Conservation (phyloP, 805 yeast genomes). For the Teunomyces tritomae region DNA sequence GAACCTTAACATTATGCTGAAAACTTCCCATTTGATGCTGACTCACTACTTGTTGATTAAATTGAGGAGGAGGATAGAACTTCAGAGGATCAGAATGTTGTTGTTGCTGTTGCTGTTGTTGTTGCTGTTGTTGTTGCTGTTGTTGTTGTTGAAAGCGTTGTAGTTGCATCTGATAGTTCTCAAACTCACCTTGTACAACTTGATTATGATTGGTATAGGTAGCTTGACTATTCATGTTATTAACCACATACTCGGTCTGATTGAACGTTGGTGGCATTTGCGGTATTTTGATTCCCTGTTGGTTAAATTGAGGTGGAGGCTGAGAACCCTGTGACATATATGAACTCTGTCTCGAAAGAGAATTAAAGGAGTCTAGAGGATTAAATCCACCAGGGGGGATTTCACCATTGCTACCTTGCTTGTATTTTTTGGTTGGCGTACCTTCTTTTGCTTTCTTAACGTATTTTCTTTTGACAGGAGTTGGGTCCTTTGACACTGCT, state of each 20-base stretch:
- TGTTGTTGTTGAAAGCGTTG: slow-evolving; percentile 29
- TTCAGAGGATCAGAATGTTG: slow-evolving; percentile 10
- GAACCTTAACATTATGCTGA: slow-evolving; percentile 2
- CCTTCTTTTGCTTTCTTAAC: slow-evolving; percentile 55
- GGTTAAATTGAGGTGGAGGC: slow-evolving; percentile 57
- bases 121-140: slow-evolving; percentile 18
- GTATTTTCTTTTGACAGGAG: slow-evolving; percentile 42
- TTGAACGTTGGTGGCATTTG: slow-evolving; percentile 21
- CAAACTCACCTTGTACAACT: slow-evolving; percentile 20
- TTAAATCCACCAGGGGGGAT: slow-evolving; percentile 9
- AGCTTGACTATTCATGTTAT: background rate
- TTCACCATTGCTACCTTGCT: background rate
- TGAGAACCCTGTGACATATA: slow-evolving; percentile 8
- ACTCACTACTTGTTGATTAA: slow-evolving; percentile 2
- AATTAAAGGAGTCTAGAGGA: slow-evolving; percentile 16
- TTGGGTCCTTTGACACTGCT: slow-evolving; percentile 35
- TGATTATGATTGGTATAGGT: slow-evolving; percentile 14
- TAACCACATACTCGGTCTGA: slow-evolving; percentile 20
- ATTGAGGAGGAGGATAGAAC: slow-evolving; percentile 7
- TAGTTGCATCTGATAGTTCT: slow-evolving; percentile 16
- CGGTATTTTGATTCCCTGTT: slow-evolving; percentile 64
- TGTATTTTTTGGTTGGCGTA: slow-evolving; percentile 42
- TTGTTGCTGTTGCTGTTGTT: slow-evolving; percentile 15
- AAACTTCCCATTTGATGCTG: slow-evolving; percentile 8
- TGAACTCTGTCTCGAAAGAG: slow-evolving; percentile 11